Conservation (phyloP, 2,329 filamentous ascomycete species). For the Arthrobotrys entomopaga region DNA sequence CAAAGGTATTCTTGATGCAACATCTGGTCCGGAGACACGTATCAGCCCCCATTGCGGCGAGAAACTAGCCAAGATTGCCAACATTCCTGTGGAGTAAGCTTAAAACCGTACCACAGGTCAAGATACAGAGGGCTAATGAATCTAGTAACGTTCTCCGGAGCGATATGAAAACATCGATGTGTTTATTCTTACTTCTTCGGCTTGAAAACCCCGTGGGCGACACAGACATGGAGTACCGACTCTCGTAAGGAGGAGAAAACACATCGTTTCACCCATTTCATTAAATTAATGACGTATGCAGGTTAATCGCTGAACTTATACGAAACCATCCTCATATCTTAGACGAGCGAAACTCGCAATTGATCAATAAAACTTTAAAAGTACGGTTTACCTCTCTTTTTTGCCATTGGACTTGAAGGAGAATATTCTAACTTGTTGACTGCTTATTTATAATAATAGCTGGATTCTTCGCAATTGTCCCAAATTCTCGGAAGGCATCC, state of each 20-base stretch:
- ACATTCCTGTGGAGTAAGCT: conserved; percentile 40
- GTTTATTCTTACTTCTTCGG: conserved; percentile 25
- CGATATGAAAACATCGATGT: conserved; percentile 40
- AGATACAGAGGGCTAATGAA: background rate
- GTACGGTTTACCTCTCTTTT: too few relatives aligned
- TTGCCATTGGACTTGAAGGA: too few relatives aligned
- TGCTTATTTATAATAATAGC: conserved; percentile 21
- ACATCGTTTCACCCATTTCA: too few relatives aligned
- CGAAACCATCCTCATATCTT: conserved; percentile 26
- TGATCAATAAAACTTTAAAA: conserved; percentile 7
- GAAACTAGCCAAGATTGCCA: conserved; percentile 28
- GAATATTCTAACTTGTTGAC: too few relatives aligned
- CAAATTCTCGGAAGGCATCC: background rate
- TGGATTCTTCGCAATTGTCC: conserved; percentile 10
- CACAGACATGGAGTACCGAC: background rate
- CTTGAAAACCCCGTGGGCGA: background rate
- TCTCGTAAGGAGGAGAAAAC: conserved; percentile 15
- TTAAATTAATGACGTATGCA: background rate
- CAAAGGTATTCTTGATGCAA: conserved; percentile 41
- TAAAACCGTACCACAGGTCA: background rate
- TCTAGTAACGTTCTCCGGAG: conserved; percentile 40
- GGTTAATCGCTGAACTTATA: conserved; percentile 28
- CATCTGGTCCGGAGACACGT: background rate
- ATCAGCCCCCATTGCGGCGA: conserved; percentile 13
- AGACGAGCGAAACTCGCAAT: conserved; percentile 2